Evolutionary conservation across 257 asterid genomes (phyloP).

Genomic region (Primulina huaijiensis): DNA sequence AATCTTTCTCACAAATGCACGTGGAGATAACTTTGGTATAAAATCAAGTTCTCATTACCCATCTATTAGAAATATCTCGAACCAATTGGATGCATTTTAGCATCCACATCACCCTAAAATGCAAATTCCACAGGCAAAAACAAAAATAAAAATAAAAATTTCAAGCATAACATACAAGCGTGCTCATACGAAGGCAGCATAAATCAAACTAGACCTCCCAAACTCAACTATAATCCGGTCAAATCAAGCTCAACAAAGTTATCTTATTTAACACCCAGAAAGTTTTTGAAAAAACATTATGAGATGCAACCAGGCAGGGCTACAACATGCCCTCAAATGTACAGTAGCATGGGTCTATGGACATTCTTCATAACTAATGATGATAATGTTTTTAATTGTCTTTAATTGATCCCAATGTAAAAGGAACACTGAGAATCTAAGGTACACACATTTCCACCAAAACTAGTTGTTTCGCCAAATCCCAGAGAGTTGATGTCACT

Average conservation of each 20-base stretch:
- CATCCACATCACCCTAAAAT: too few species aligned
- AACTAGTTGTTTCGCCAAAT: constrained; percentile 60
- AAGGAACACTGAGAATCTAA: not conserved
- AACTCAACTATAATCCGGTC: not conserved
- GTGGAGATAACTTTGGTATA: too few species aligned
- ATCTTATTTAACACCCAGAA: not conserved
- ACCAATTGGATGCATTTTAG: too few species aligned
- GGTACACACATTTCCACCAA: not conserved
- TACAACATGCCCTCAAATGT: not conserved
- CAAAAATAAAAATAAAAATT: too few species aligned
- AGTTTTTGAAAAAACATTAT: too few species aligned
- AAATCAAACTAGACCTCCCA: too few species aligned
- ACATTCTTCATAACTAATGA: not conserved
- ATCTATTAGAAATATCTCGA: too few species aligned
- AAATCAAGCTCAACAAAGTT: not conserved
- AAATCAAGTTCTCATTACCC: too few species aligned
- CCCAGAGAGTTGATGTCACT: constrained; percentile 39
- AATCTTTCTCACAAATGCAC: too few species aligned
- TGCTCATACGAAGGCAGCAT: too few species aligned
- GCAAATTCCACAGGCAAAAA: too few species aligned
- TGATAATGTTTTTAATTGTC: not conserved
- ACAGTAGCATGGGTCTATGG: not conserved
- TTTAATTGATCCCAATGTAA: not conserved
- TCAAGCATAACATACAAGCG: too few species aligned
- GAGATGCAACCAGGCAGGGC: not conserved